Percentiles rank a stretch among this genome's conserved stretches.
Conservation (phyloP, 768 basidiomycete species). For the Botryobasidium botryosum region DNA sequence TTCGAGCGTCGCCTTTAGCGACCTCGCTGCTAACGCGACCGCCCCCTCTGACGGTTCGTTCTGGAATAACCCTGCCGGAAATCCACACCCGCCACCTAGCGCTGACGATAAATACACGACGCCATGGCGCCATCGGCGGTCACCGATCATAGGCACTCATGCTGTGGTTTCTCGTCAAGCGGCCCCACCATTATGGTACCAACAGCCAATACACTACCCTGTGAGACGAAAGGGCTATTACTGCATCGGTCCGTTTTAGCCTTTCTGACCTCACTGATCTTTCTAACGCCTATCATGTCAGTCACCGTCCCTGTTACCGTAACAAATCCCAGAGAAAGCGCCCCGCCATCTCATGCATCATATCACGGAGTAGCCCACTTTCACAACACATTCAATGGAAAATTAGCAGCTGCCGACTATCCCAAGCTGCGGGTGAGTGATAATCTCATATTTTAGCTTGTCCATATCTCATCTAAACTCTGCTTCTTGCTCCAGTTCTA, state of each 20-base stretch:
- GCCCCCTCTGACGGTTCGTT: slow-evolving; percentile 18
- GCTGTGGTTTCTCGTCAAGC: no score
- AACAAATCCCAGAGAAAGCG: slow-evolving; percentile 25
- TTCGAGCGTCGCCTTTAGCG: slow-evolving; percentile 45
- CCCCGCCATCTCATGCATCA: slow-evolving; percentile 46
- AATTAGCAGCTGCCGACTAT: slow-evolving; percentile 83
- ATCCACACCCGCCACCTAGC: slow-evolving; percentile 34
- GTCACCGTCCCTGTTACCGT: slow-evolving; percentile 82
- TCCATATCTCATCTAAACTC: slow-evolving; percentile 14
- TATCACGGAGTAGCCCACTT: slow-evolving; percentile 74
- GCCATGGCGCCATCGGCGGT: slow-evolving; percentile 24
- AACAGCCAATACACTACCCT: slow-evolving; percentile 59
- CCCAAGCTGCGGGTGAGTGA: slow-evolving; percentile 82
- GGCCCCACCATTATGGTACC: slow-evolving; percentile 32
- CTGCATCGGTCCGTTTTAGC: slow-evolving; percentile 58
- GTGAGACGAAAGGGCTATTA: slow-evolving; percentile 88
- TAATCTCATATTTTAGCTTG: slow-evolving; percentile 1
- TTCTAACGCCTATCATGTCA: slow-evolving; percentile 16
- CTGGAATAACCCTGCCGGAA: slow-evolving; percentile 45
- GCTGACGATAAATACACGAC: slow-evolving; percentile 24
- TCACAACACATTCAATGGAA: slow-evolving; percentile 73
- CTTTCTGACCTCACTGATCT: not conserved
- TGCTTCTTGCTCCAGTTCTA: slow-evolving; percentile 47
- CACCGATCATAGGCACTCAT: not conserved
- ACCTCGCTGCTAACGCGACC: slow-evolving; percentile 17